phyloP scores from a whole-genome alignment of 257 asterid species.

The Cruciata laevipes region DNA sequence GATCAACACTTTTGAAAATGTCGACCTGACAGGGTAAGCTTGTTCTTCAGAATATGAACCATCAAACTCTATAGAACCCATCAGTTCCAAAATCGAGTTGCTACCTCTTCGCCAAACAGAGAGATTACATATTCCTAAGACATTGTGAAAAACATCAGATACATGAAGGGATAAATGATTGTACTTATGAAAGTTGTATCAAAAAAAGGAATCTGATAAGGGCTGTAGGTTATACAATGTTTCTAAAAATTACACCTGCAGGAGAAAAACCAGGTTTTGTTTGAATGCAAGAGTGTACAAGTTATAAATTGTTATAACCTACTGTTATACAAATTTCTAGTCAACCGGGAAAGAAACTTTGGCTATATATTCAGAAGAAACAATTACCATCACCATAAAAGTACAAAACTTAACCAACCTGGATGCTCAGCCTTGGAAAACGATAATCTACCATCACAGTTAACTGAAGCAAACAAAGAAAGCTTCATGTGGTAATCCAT shows the following conservation, averaged over 20 bases:
- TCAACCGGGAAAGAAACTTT: not conserved
- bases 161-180: not conserved
- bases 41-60: constrained; percentile 49
- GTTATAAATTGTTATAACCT: not conserved
- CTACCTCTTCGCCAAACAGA: constrained; percentile 62
- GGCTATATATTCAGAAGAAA: not conserved
- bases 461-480: constrained; percentile 49
- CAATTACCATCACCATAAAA: not conserved
- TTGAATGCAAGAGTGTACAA: not conserved
- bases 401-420: constrained; percentile 15
- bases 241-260: constrained; percentile 2
- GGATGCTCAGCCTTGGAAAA: constrained; percentile 16
- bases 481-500: constrained; percentile 64
- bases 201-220: not conserved
- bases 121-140: constrained; percentile 55
- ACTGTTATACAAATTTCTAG: not conserved
- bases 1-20: constrained; percentile 69
- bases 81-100: constrained; percentile 45
- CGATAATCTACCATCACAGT: constrained; percentile 39
- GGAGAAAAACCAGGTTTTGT: not conserved
- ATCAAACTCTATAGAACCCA: constrained; percentile 45
- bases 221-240: not conserved
- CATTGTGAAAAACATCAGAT: constrained; percentile 3
- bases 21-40: constrained; percentile 35
- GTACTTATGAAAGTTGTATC: not conserved